These are phyloP conservation scores for Pseudevernia furfuracea DNA, from an alignment of 495 filamentous ascomycete genomes.

Conservation along the genomic window DNA sequence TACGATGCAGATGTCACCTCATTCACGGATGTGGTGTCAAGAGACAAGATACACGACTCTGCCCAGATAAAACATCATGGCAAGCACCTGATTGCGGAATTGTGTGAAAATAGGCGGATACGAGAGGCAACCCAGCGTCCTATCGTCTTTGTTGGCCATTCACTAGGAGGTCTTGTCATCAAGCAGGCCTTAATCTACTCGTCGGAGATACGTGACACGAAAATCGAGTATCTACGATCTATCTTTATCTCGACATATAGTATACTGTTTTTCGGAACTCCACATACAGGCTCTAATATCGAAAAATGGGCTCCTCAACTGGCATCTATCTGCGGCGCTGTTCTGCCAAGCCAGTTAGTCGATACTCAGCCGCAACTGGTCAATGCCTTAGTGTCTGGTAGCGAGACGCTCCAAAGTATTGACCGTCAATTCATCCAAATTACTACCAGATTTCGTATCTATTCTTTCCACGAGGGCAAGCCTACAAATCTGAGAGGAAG, in stretches of 20 bases:
- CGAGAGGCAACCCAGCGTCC: not conserved
- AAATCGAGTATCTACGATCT: conserved; percentile 80
- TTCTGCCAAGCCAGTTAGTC: conserved; percentile 28
- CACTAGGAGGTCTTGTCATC: conserved; percentile 24
- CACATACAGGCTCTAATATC: conserved; percentile 42
- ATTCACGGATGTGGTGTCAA: conserved; percentile 50
- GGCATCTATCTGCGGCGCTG: conserved; percentile 61
- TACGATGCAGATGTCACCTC: conserved; percentile 68
- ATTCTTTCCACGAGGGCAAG: conserved; percentile 63
- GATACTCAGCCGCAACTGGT: conserved; percentile 63
- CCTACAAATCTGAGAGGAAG: conserved; percentile 36
- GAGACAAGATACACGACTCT: conserved; percentile 66
- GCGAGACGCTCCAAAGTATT: conserved; percentile 72
- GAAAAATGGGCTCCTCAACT: conserved; percentile 68
- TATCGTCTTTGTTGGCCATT: conserved; percentile 27
- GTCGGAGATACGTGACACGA: conserved; percentile 40
- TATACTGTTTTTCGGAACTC: conserved; percentile 32
- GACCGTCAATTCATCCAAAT: conserved; percentile 71
- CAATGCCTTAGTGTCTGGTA: conserved; percentile 64
- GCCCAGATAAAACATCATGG: too few relatives aligned
- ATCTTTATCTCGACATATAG: conserved; percentile 52
- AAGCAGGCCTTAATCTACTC: conserved; percentile 14
- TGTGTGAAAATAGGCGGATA: not conserved
- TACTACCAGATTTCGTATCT: conserved; percentile 62
- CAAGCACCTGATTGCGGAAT: conserved; percentile 46